Evolutionary conservation across 2,329 filamentous ascomycete genomes (phyloP), one percentile per base, ranked within the genome.

Genomic region (Colletotrichum truncatum): DNA sequence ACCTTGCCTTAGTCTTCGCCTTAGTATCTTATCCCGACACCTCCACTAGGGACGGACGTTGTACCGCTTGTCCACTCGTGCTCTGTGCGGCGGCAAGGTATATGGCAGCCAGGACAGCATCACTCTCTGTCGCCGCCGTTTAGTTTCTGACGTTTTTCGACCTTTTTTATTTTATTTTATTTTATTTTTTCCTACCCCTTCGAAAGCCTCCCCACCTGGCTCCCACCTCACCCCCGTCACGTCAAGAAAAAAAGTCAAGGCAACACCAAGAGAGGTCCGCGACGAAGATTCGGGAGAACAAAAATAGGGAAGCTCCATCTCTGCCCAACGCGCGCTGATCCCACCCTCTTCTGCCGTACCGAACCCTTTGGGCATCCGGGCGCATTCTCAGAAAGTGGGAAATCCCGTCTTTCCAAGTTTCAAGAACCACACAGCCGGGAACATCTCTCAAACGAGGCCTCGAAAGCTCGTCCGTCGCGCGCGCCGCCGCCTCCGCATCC

Each of bases 321-420:
- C 74, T 76, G 75, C 75, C 75, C 75, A 77, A 78, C 75, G 49
- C 71, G 74, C 72, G 75, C 75, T 74, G 76, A 77, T 78, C 73
- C 71, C 67, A 71, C 69, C 52, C 58, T 39, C 71, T 36, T 41
- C 52, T 30, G 32, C 23, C 51, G 41, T 43, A 67, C 71, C 67
- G 32, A 28, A 65, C 58, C 41, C 57, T 62, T 58, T 66, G 57
- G 62, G 57, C 62, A 64, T 64, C 62, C 62, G 62, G 56, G 56
- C 62, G 56, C 61, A 45, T 63, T 51, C 53, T 41, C 60, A 38
- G 38, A n/a, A n/a, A 64, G 54, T 59, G 54, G 30, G 18, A 64
- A 59, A 59, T 46, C 60, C 60, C 60, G 53, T 67, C 51, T 66
- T 55, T 38, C 38, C 56, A 65, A 45, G 49, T 67, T 67, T 57